phyloP scores from a whole-genome alignment of 164 flowering plant genomes.

The Macadamia tetraphylla region DNA sequence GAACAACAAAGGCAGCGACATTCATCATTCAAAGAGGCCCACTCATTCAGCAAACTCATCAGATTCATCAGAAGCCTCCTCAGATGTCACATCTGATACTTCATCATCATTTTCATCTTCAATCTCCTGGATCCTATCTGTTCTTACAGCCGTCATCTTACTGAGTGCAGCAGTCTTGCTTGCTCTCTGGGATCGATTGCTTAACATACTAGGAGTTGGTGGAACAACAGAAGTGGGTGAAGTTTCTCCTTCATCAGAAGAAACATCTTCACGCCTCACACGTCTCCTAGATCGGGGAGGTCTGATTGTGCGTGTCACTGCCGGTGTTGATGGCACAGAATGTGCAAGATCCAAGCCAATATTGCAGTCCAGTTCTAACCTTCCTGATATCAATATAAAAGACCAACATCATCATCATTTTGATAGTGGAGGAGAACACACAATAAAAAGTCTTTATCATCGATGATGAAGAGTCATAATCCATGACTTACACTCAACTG shows the following conservation, averaged over 20 bases:
- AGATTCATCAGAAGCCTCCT: slow-evolving; percentile 49
- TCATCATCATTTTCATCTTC: slow-evolving; percentile 35
- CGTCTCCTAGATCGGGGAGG: slow-evolving; percentile 47
- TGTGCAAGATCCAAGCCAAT: slow-evolving; percentile 24
- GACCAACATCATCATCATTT: background rate
- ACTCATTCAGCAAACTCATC: slow-evolving; percentile 4
- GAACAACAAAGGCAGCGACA: background rate
- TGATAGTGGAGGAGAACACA: background rate
- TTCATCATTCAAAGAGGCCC: background rate
- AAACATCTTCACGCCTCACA: slow-evolving; percentile 32
- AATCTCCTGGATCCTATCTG: slow-evolving; percentile 22
- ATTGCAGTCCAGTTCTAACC: slow-evolving; percentile 46
- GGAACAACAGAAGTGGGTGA: slow-evolving; percentile 44
- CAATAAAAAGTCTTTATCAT: no score
- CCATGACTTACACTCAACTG: background rate
- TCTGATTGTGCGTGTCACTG: slow-evolving; percentile 42
- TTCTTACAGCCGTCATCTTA: slow-evolving; percentile 44
- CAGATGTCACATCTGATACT: slow-evolving; percentile 59
- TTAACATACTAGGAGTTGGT: slow-evolving; percentile 19
- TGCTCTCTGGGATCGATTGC: slow-evolving; percentile 73
- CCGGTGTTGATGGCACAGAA: slow-evolving; percentile 47
- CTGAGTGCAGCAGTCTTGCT: slow-evolving; percentile 84
- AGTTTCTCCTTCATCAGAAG: slow-evolving; percentile 53
- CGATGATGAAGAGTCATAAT: background rate
- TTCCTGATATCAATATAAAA: slow-evolving; percentile 31